A percentile compares a stretch with the other conserved stretches of the same genome.
Evolutionary conservation across 305 asterid species (phyloP).

Genomic region (Salvia sclarea): DNA sequence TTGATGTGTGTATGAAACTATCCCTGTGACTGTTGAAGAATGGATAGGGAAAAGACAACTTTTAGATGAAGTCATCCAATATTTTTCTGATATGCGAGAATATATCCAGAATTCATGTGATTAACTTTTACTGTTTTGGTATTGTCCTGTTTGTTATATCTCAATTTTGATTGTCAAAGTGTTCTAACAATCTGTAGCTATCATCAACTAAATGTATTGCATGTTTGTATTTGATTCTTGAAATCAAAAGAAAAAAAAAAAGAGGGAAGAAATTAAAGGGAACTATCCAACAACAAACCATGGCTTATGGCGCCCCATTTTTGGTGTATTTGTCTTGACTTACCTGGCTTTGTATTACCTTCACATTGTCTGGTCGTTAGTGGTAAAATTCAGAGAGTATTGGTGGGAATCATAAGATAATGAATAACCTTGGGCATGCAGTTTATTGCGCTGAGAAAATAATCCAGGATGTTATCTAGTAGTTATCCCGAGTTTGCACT

Average conservation of each 20-base stretch:
- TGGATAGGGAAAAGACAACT: background rate
- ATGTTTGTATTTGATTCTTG: background rate
- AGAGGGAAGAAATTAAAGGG: background rate
- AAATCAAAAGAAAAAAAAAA: background rate
- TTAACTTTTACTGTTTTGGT: background rate
- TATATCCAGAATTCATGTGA: slow-evolving; percentile 1
- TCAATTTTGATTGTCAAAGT: background rate
- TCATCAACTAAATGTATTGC: background rate
- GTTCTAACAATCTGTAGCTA: background rate
- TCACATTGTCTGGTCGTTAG: background rate
- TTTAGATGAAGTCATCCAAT: background rate
- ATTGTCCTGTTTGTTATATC: background rate
- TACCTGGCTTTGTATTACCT: background rate
- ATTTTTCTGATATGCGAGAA: background rate
- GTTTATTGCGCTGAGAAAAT: background rate
- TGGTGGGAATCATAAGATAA: background rate
- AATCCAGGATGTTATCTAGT: background rate
- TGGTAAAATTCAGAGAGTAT: background rate
- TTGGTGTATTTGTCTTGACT: background rate
- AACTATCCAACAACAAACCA: background rate
- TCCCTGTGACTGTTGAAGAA: background rate
- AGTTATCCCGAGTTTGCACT: background rate
- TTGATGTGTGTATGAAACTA: background rate
- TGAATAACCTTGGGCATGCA: background rate
- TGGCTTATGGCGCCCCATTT: background rate